phyloP scores from a whole-genome alignment of 768 basidiomycete species.

The Podaxis sp. region DNA sequence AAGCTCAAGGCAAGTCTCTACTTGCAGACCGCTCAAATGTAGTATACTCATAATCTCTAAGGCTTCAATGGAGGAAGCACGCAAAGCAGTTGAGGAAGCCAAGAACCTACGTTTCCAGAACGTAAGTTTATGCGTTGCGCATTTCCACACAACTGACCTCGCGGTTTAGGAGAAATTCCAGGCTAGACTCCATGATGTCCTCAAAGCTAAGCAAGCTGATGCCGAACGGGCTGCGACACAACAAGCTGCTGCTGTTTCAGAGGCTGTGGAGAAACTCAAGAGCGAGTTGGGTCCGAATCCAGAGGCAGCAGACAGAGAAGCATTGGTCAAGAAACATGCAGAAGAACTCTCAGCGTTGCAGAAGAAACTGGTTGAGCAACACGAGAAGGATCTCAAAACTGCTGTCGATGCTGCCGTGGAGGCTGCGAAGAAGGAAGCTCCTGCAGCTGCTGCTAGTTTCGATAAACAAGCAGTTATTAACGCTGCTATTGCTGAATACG shows the following conservation, averaged over 20 bases:
- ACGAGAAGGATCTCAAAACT: constrained; percentile 52
- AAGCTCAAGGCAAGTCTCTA: constrained; percentile 50
- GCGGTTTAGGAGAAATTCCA: constrained; percentile 60
- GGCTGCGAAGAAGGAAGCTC: constrained; percentile 34
- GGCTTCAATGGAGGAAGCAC: constrained; percentile 41
- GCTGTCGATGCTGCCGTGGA: constrained; percentile 50
- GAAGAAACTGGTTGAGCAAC: constrained; percentile 49
- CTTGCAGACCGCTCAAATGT: background rate
- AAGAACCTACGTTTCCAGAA: constrained; percentile 43
- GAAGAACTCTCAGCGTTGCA: constrained; percentile 61
- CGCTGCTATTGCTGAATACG: constrained; percentile 50
- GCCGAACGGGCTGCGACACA: constrained; percentile 40
- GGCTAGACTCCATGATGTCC: constrained; percentile 49
- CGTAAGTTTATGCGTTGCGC: constrained; percentile 26
- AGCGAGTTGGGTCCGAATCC: constrained; percentile 34
- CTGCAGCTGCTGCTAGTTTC: constrained; percentile 24
- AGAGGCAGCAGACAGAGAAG: constrained; percentile 33
- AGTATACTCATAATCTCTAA: constrained; percentile 17
- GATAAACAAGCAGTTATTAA: constrained; percentile 40
- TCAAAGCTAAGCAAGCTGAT: constrained; percentile 50
- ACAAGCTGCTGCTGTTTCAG: constrained; percentile 51
- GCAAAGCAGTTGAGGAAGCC: constrained; percentile 43
- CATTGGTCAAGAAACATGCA: constrained; percentile 50
- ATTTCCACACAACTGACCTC: background rate
- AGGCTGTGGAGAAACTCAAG: constrained; percentile 58